A percentile compares a stretch with the other conserved stretches of the same genome.
phyloP scores from a whole-genome alignment of 2,329 filamentous ascomycete genomes.

The Cercospora sojina region DNA sequence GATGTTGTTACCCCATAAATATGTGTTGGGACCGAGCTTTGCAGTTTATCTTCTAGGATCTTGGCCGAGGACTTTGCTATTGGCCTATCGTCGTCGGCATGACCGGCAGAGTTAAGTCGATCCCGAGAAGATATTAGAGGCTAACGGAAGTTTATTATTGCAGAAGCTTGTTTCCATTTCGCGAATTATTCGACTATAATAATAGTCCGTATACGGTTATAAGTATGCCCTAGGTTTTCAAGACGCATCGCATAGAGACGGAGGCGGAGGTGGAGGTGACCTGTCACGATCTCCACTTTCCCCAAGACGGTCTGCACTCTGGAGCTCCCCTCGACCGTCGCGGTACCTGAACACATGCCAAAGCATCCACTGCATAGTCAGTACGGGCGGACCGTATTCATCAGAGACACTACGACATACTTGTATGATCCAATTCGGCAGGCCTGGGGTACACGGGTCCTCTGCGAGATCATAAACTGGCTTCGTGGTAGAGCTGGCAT shows the following conservation, averaged over 20 bases:
- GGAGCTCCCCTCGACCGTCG: constrained; percentile 36
- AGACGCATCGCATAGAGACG: background rate
- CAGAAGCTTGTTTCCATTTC: no score
- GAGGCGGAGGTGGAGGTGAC: background rate
- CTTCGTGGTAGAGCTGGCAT: background rate
- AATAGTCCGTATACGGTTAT: no score
- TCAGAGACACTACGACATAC: background rate
- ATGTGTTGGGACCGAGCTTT: background rate
- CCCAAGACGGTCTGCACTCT: background rate
- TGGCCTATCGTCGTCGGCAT: background rate
- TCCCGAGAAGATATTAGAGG: background rate
- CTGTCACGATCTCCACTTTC: background rate
- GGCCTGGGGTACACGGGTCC: background rate
- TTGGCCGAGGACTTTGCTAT: background rate
- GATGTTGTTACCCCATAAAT: constrained; percentile 13
- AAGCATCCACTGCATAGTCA: constrained; percentile 41
- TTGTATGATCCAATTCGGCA: background rate
- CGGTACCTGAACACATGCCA: constrained; percentile 51
- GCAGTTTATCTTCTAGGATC: background rate
- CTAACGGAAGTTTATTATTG: no score
- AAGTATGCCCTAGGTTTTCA: no score
- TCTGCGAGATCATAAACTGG: background rate
- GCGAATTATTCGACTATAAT: no score
- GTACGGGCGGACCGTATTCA: background rate
- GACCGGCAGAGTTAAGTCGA: background rate